Conservation (phyloP, 371 early-diverging fungal species). For the Syncephalastrum monosporum region DNA sequence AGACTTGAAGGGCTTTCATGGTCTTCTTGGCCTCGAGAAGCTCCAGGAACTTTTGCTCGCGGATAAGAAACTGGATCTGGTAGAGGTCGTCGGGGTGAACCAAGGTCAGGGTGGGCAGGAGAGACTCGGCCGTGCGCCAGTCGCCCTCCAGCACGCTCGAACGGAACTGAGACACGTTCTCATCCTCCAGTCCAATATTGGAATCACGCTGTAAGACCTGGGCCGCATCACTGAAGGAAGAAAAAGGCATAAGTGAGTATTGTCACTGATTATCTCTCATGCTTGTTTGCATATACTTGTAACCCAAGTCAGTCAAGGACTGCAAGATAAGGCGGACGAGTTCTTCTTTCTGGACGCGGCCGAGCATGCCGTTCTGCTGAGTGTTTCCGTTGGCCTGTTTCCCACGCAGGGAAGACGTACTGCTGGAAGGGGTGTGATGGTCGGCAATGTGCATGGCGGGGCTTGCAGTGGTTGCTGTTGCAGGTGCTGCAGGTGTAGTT, state of each 20-base stretch:
- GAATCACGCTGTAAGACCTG: conserved; percentile 69
- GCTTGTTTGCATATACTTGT: conserved; percentile 47
- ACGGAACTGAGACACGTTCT: conserved; percentile 60
- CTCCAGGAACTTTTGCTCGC: conserved; percentile 85
- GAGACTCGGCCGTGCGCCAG: conserved; percentile 66
- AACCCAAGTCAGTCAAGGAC: conserved; percentile 78
- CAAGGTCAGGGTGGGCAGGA: conserved; percentile 34
- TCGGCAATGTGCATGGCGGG: too few relatives aligned
- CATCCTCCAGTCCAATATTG: conserved; percentile 66
- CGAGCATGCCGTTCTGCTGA: too few relatives aligned
- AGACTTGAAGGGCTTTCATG: conserved; percentile 64
- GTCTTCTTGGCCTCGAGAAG: conserved; percentile 60
- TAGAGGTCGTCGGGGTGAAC: conserved; percentile 2
- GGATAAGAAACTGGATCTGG: conserved; percentile 57
- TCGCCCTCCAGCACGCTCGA: conserved; percentile 67
- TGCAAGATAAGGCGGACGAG: conserved; percentile 86
- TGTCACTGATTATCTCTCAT: too few relatives aligned
- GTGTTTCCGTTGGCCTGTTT: too few relatives aligned
- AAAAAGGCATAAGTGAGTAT: neutral
- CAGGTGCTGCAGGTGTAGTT: too few relatives aligned
- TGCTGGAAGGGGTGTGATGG: too few relatives aligned
- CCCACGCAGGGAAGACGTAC: too few relatives aligned
- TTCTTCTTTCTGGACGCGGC: conserved; percentile 54
- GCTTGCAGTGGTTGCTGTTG: too few relatives aligned
- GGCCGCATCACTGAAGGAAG: conserved; percentile 52